These are phyloP conservation scores for Alternaria brassicae DNA, from an alignment of 2,329 filamentous ascomycete genomes.

Conservation along the genomic window DNA sequence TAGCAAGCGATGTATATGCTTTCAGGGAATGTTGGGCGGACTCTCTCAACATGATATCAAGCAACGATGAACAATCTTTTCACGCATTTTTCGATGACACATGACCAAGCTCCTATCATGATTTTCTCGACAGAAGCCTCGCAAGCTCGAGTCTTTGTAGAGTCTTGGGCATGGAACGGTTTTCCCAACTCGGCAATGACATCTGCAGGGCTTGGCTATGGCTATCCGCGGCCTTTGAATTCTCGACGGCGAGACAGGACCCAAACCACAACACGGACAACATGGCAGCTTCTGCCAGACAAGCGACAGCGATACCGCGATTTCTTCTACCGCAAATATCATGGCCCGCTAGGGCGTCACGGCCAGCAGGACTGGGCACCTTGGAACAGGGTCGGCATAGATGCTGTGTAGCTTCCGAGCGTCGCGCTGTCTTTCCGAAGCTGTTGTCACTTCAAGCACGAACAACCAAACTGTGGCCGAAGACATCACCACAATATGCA, in stretches of 20 bases:
- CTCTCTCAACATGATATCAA: constrained; percentile 2
- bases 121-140: no score
- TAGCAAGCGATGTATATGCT: constrained; percentile 28
- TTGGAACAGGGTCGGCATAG: constrained; percentile 27
- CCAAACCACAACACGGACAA: constrained; percentile 26
- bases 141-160: background rate
- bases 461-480: constrained; percentile 12
- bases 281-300: constrained; percentile 36
- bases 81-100: background rate
- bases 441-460: constrained; percentile 17
- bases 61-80: background rate
- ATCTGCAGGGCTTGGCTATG: constrained; percentile 26
- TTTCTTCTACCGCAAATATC: constrained; percentile 49
- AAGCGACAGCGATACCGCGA: constrained; percentile 45
- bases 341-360: constrained; percentile 40
- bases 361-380: constrained; percentile 24
- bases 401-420: constrained; percentile 21
- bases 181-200: constrained; percentile 32
- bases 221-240: constrained; percentile 12
- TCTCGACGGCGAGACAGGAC: constrained; percentile 11
- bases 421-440: constrained; percentile 17
- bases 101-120: background rate
- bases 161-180: constrained; percentile 19
- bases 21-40: background rate
- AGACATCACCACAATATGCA: constrained; percentile 6